phyloP scores from a whole-genome alignment of 441 rosid genomes.

The Adansonia rubrostipa region DNA sequence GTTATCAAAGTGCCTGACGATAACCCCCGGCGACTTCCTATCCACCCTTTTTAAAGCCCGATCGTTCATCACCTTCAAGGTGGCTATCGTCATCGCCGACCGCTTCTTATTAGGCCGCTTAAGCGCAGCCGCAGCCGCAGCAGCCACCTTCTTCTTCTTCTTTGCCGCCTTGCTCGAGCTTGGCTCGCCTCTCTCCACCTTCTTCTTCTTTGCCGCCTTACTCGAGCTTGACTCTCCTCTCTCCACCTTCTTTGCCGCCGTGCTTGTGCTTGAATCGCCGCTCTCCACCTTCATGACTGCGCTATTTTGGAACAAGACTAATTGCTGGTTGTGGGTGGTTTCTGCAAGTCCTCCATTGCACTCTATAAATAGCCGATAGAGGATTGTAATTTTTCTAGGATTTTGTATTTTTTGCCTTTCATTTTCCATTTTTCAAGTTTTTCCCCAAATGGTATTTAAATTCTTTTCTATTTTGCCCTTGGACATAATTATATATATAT shows the following conservation, averaged over 20 bases:
- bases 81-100: not conserved
- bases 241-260: too few relatives aligned
- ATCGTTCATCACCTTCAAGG: not conserved
- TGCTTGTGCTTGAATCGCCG: too few relatives aligned
- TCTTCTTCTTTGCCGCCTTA: too few relatives aligned
- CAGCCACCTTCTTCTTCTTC: not conserved
- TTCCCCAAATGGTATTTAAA: not conserved
- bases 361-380: not conserved
- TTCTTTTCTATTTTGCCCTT: not conserved
- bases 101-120: too few relatives aligned
- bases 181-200: not conserved
- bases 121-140: not conserved
- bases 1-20: slow-evolving; percentile 23
- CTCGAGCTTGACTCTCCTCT: too few relatives aligned
- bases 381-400: not conserved
- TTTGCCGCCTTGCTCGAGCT: not conserved
- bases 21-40: not conserved
- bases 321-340: too few relatives aligned
- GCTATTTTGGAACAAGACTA: not conserved
- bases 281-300: not conserved
- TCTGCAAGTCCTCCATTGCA: not conserved
- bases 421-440: not conserved
- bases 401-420: not conserved
- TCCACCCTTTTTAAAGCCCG: not conserved
- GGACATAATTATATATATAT: not conserved